Base-by-base conservation (phyloP, 2,329 filamentous ascomycete species). In the Arthrobotrys megalospora region DNA sequence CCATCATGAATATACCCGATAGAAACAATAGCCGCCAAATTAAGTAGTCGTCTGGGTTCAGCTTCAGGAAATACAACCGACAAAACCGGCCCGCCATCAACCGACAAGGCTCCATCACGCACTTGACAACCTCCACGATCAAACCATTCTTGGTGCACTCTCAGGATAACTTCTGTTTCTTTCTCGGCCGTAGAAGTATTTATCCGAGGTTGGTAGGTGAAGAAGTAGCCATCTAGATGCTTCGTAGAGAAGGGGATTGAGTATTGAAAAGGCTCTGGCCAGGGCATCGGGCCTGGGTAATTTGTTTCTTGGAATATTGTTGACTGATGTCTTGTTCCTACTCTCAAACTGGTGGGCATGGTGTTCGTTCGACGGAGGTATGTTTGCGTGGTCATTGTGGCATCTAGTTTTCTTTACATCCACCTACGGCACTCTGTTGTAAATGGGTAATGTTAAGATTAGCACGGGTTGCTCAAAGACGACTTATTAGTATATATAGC, bases 1-100 rank as follows among this genome's bases (percentile, higher is more conserved):
- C 55, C 55, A 60, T 60, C 55, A n/a, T 60, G 36, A 60, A 60
- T 60, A 60, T 43, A 60, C 16, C 55, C 55, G 28, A 60, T 60
- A 28, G 55, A 41, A 14, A 60, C 55, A n/a, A 60, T 60, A 24
- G 55, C 55, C 12, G 55, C 55, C 34, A 60, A 43, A 60, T 60
- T 60, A 16, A 60, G 16, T 19, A 60, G 11, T 36, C 55, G 36
- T n/a, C 55, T 16, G 2, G 55, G 34, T 19, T 60, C 55, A 24
- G 55, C 55, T 28, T 60, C 55, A 12, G 55, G 55, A 60, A 60
- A 60, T 10, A 60, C 55, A 43, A 60, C 36, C 12, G 55, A 60
- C 19, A 60, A 43, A 28, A 60, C 55, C 34, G 55, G 55, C 34
- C 55, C 55, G 2, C 55, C 55, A 8, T 60, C 55, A 7, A 60